These are phyloP conservation scores for Asterochloris erici DNA, from an alignment of 139 green algal species.

Conservation along the genomic window DNA sequence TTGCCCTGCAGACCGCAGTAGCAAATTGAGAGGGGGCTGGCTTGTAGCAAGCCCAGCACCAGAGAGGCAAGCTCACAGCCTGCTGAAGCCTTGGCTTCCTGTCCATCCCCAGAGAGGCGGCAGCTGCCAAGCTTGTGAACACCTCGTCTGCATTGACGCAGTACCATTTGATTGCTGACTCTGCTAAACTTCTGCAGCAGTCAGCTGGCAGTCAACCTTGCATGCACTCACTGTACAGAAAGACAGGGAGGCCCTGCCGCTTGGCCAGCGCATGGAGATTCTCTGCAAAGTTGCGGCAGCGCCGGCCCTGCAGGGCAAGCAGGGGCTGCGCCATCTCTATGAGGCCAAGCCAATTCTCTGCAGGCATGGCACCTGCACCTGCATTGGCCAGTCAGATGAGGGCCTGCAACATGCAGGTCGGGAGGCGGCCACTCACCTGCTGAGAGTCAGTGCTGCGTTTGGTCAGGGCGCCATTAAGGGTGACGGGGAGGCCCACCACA, in stretches of 20 bases:
- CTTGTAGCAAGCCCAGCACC: not conserved
- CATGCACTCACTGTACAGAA: not conserved
- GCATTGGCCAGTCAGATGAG: too few species aligned
- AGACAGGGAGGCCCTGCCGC: not conserved
- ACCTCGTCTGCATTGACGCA: not conserved
- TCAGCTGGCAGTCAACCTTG: not conserved
- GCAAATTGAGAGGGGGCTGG: not conserved
- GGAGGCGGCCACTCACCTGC: not conserved
- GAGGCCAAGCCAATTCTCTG: not conserved
- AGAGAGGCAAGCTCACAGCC: not conserved
- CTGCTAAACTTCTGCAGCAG: not conserved
- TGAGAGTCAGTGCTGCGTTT: not conserved
- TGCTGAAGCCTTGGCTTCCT: not conserved
- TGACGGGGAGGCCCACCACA: constrained; percentile 9
- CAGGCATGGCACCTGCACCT: too few species aligned
- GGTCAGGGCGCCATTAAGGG: not conserved
- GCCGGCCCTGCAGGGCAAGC: not conserved
- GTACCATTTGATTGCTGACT: not conserved
- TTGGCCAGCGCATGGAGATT: constrained; percentile 4
- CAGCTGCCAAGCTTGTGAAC: constrained; percentile 1
- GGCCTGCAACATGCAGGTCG: too few species aligned
- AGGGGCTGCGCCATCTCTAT: not conserved
- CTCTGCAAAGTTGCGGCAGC: constrained; percentile 5
- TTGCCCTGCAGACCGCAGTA: not conserved
- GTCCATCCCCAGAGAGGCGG: not conserved